Base-by-base conservation (phyloP, 2,329 filamentous ascomycete species). In the Pseudohalonectria lignicola region DNA sequence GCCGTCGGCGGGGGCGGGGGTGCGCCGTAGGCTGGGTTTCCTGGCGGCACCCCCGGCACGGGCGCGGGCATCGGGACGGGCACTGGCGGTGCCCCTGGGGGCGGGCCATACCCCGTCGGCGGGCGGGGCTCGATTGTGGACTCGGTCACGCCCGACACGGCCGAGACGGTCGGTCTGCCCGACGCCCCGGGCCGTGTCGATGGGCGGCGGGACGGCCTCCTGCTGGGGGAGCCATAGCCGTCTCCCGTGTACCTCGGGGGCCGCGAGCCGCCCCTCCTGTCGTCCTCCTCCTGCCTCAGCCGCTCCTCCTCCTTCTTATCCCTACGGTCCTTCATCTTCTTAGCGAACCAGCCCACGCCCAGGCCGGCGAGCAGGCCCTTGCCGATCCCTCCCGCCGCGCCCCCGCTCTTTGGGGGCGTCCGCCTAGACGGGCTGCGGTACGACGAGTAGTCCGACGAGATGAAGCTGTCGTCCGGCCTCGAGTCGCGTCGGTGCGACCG, bases 171-270 rank as follows among this genome's bases (percentile, higher is more conserved):
- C 34, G 49, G 47, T 5, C 48, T 34, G 4, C 36, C 44, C 2
- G 49, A 46, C 8, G 46, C 42, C 1, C 46, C n/a, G 16, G 39
- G 40, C 7, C 28, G 29, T 9, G 47, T 47, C 4, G 43, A 48
- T 11, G 47, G 42, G 16, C 53, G 54, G 34, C 53, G 52, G 19
- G 57, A 51, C 31, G 57, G 53, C 28, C 57, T 60, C 34, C 69
- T 60, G 0, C 63, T 55, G 2, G 73, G 68, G 13, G 67, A 67
- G 3, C 64, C 62, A 42, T 71, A 66, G 19, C 79, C 79, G 52
- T 87, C 83, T 20, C 76, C 82, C 3, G 82, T 86, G 43, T 75
- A 86, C 47, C 68, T 68, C 17, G 77, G 74, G n/a, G 71, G 66
- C 23, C 70, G 69, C 26, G 72, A 74, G 5, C 83, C 71, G 17